phyloP scores from a whole-genome alignment of 2,329 filamentous ascomycete species.

The Colletotrichum sp. region DNA sequence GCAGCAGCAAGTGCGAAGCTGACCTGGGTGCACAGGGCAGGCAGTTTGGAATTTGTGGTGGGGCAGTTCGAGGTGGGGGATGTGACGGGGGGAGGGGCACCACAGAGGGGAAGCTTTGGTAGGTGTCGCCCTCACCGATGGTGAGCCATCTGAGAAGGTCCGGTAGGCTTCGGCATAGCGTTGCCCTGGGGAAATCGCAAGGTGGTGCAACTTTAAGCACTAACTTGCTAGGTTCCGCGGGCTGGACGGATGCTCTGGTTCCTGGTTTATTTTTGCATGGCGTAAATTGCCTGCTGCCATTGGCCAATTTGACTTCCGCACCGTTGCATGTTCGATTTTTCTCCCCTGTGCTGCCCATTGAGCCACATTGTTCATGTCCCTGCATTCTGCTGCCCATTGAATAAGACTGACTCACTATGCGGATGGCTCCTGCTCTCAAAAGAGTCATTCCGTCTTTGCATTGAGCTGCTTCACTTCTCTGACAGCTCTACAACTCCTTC shows the following conservation, averaged over 20 bases:
- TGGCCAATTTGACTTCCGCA: not conserved
- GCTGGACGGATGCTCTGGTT: conserved; percentile 12
- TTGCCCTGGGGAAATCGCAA: not conserved
- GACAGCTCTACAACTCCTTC: not conserved
- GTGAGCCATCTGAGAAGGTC: conserved; percentile 7
- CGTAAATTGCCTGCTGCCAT: not conserved
- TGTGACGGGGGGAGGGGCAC: not conserved
- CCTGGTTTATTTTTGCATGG: conserved; percentile 3
- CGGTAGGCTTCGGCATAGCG: conserved; percentile 17
- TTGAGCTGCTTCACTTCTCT: not conserved
- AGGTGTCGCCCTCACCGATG: not conserved
- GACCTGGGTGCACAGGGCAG: not conserved
- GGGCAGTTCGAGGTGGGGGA: conserved; percentile 9
- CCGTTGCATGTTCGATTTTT: conserved; percentile 11
- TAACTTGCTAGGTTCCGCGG: not conserved
- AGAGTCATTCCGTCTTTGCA: not conserved
- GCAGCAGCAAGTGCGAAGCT: not conserved
- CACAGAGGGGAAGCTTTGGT: not conserved
- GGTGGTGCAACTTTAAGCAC: not conserved
- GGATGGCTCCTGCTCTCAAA: not conserved
- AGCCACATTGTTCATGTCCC: conserved; percentile 11
- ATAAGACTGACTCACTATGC: conserved; percentile 7
- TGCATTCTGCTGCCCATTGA: not conserved
- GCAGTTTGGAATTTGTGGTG: conserved; percentile 11
- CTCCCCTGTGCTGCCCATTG: conserved; percentile 1